phyloP scores from a whole-genome alignment of 495 filamentous ascomycete species.

The Cercophora newfieldiana region DNA sequence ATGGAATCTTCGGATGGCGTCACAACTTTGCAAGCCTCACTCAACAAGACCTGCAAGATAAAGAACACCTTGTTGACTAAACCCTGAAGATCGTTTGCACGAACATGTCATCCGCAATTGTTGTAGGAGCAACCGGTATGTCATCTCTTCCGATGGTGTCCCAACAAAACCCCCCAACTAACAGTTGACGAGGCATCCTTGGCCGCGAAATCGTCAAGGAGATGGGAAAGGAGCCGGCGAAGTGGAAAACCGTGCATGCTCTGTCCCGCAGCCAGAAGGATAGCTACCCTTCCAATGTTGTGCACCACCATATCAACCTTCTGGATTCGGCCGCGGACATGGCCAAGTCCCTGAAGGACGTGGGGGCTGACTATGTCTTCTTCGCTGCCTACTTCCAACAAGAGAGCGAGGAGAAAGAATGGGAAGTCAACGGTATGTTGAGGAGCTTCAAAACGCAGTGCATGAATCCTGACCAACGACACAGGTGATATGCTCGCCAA shows the following conservation, averaged over 20 bases:
- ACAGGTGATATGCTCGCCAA: constrained; percentile 45
- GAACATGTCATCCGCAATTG: constrained; percentile 27
- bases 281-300: constrained; percentile 40
- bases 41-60: neutral
- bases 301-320: constrained; percentile 50
- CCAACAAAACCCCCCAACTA: neutral
- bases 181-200: constrained; percentile 40
- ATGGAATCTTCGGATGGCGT: neutral
- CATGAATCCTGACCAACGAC: neutral
- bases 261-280: constrained; percentile 48
- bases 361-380: constrained; percentile 49
- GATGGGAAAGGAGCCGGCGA: constrained; percentile 38
- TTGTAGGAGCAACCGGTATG: constrained; percentile 27
- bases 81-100: neutral
- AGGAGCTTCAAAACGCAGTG: neutral
- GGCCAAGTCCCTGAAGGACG: constrained; percentile 40
- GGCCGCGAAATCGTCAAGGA: constrained; percentile 49
- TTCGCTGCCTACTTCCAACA: constrained; percentile 52
- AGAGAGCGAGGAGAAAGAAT: constrained; percentile 45
- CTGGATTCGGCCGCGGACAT: constrained; percentile 43
- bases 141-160: neutral
- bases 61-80: neutral
- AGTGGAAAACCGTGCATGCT: constrained; percentile 45
- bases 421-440: constrained; percentile 42
- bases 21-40: too few relatives aligned